phyloP scores from a whole-genome alignment of 2,329 filamentous ascomycete genomes.

The Monosporascus sp. region DNA sequence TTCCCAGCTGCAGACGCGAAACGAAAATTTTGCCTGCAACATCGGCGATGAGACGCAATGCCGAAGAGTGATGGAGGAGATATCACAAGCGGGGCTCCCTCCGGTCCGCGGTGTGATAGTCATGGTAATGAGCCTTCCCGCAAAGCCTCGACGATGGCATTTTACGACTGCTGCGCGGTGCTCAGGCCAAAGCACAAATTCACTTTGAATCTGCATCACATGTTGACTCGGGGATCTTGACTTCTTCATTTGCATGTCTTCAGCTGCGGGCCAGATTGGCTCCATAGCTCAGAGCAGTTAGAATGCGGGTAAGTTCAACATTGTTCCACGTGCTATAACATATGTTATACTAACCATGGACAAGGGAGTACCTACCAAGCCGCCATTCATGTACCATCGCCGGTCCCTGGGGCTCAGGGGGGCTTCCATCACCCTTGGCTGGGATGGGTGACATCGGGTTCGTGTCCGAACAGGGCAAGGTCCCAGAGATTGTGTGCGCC shows the following conservation, averaged over 20 bases:
- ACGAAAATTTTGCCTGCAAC: slow-evolving; percentile 15
- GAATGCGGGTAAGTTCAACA: slow-evolving; percentile 15
- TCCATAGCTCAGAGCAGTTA: slow-evolving; percentile 27
- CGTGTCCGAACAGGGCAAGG: slow-evolving; percentile 22
- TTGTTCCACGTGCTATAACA: neutral
- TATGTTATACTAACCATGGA: neutral
- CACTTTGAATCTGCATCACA: slow-evolving; percentile 21
- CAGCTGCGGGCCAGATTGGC: slow-evolving; percentile 22
- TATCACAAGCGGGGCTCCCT: slow-evolving; percentile 19
- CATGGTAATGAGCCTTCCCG: slow-evolving; percentile 23
- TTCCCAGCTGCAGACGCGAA: slow-evolving; percentile 16
- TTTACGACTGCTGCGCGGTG: slow-evolving; percentile 18
- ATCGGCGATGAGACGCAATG: slow-evolving; percentile 18
- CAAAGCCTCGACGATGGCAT: slow-evolving; percentile 20
- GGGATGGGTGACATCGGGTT: slow-evolving; percentile 23
- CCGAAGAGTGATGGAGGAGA: slow-evolving; percentile 15
- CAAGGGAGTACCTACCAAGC: slow-evolving; percentile 24
- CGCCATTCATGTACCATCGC: slow-evolving; percentile 22
- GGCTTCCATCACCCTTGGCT: slow-evolving; percentile 22
- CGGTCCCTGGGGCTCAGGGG: slow-evolving; percentile 18
- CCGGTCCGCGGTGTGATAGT: slow-evolving; percentile 19
- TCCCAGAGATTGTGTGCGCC: slow-evolving; percentile 22
- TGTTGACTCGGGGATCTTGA: slow-evolving; percentile 23
- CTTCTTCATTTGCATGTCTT: slow-evolving; percentile 25
- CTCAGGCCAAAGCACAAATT: slow-evolving; percentile 21